phyloP scores from a whole-genome alignment of 2,329 filamentous ascomycete genomes.

The Ascochyta koolunga region DNA sequence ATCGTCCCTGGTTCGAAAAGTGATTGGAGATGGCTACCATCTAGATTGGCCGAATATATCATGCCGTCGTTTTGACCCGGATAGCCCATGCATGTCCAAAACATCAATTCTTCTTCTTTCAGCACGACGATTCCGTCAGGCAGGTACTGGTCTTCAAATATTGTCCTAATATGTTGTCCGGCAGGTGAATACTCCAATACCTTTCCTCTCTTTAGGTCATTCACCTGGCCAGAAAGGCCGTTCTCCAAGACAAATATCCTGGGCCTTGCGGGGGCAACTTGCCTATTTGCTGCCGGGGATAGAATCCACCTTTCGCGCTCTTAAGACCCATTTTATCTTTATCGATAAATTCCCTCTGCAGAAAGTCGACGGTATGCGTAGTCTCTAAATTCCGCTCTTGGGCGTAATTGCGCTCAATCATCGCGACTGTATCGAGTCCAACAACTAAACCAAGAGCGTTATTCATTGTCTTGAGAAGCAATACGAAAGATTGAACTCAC shows the following conservation, averaged over 20 bases:
- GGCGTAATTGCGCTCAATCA: not conserved
- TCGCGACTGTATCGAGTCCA: not conserved
- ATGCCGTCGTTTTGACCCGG: slow-evolving; percentile 47
- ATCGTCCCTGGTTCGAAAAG: slow-evolving; percentile 52
- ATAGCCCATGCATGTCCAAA: slow-evolving; percentile 35
- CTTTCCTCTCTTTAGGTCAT: slow-evolving; percentile 17
- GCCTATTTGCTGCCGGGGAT: not conserved
- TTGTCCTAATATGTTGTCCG: not conserved
- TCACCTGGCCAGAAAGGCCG: not conserved
- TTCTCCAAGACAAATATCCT: slow-evolving; percentile 10
- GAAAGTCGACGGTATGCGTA: not conserved
- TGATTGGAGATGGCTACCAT: slow-evolving; percentile 54
- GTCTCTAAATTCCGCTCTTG: not conserved
- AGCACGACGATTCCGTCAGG: slow-evolving; percentile 41
- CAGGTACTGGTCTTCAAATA: slow-evolving; percentile 15
- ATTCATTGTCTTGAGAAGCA: not conserved
- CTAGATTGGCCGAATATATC: slow-evolving; percentile 53
- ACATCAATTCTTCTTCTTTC: slow-evolving; percentile 27
- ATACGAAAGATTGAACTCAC: not conserved
- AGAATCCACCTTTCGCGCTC: not conserved
- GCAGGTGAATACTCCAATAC: slow-evolving; percentile 16
- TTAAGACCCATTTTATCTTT: not conserved
- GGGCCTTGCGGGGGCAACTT: not conserved
- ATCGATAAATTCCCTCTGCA: not conserved
- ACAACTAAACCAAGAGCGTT: not conserved